phyloP scores from a whole-genome alignment of 106 monocot species.

The Cymbidium sinense region DNA sequence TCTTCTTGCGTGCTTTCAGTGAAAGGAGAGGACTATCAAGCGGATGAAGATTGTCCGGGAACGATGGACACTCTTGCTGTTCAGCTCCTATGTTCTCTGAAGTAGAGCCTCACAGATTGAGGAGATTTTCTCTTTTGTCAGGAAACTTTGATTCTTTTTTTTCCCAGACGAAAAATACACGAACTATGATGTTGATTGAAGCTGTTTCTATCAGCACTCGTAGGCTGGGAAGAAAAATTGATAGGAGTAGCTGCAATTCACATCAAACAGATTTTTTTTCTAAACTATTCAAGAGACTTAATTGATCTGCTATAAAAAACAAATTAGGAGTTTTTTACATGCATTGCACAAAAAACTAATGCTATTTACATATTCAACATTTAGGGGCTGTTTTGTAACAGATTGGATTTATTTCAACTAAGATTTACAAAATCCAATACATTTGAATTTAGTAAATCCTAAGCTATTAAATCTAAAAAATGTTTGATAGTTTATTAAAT shows the following conservation, averaged over 20 bases:
- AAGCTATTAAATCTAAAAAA: too few species aligned
- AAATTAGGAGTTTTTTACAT: too few species aligned
- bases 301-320: too few species aligned
- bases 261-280: background rate
- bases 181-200: background rate
- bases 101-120: background rate
- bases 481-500: too few species aligned
- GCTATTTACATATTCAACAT: too few species aligned
- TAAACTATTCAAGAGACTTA: too few species aligned
- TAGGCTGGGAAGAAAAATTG: background rate
- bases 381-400: too few species aligned
- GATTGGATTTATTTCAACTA: too few species aligned
- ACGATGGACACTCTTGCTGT: constrained; percentile 35
- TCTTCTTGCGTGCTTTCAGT: constrained; percentile 26
- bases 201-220: background rate
- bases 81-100: constrained; percentile 24
- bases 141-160: background rate
- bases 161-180: background rate
- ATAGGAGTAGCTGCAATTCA: background rate
- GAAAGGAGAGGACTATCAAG: constrained; percentile 20
- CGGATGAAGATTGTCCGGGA: constrained; percentile 17
- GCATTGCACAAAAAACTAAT: too few species aligned
- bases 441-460: too few species aligned
- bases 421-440: too few species aligned
- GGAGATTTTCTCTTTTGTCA: background rate